Base-by-base conservation (phyloP, 2,329 filamentous ascomycete species). In the Xylaria hypoxylon region DNA sequence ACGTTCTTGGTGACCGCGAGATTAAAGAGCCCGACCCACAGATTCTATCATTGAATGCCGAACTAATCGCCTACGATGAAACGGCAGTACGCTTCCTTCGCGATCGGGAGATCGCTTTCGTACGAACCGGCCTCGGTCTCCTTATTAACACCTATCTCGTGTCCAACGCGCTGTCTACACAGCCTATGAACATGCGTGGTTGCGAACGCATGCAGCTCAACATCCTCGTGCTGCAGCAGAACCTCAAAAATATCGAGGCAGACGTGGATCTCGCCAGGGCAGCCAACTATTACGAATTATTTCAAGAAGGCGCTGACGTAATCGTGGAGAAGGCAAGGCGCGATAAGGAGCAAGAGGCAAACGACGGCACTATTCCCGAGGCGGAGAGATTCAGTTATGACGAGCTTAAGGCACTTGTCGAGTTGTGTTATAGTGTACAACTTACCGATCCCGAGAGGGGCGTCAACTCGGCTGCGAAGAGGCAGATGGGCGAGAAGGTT, bases 191-290 rank as follows among this genome's bases (percentile, higher is more conserved):
- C 78, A 82, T 81, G 42, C 88, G 91, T 73, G 96, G 96, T 47
- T 92, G 90, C 66, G 89, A 90, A n/a, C 88, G 94, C 42, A 94
- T 99, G 88, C 91, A 94, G 77, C 88, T 98, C 74, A 97, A 99
- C 77, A 93, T 97, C 55, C 86, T 97, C 26, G 96, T 99, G 45
- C 83, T 99, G 58, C 95, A 98, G 80, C 96, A 99, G 77, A 97
- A 97, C 74, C 87, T 99, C 62, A 97, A 97, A 82, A 97, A 97
- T 71, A 90, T 99, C 59, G 93, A 96, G 78, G 84, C 87, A 1
- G 86, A 86, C 8, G 90, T 92, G 2, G 85, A 87, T 63, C 82
- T 95, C 31, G 83, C 84, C 3, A 82, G 87, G 40, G 87, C 90
- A 0, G 85, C 87, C 22, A 85, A 87, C 65, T 95, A 91, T 80